These are phyloP conservation scores for Paecilomyces formosus DNA, from an alignment of 2,329 filamentous ascomycete species.

Conservation along the genomic window DNA sequence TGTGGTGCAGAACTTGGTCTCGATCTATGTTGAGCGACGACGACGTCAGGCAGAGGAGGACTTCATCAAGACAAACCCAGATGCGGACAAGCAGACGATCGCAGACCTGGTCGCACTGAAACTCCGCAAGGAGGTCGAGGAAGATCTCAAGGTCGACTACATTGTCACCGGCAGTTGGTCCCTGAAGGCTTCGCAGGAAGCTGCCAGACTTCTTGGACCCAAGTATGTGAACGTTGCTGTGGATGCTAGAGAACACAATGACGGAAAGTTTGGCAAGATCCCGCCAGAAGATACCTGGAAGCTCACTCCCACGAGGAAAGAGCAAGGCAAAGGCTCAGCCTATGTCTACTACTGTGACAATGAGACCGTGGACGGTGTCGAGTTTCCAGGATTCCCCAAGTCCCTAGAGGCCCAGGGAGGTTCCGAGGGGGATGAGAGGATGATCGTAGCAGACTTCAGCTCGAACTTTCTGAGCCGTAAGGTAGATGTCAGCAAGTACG, in stretches of 20 bases:
- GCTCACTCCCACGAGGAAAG: conserved; percentile 54
- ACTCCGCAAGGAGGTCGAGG: conserved; percentile 56
- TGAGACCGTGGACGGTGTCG: conserved; percentile 81
- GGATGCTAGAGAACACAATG: conserved; percentile 57
- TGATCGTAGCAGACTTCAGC: conserved; percentile 87
- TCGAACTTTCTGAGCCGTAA: conserved; percentile 84
- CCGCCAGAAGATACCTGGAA: conserved; percentile 71
- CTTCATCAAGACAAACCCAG: conserved; percentile 33
- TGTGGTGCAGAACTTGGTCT: conserved; percentile 74
- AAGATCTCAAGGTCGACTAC: conserved; percentile 77
- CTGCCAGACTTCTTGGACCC: conserved; percentile 64
- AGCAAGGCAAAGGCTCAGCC: conserved; percentile 46
- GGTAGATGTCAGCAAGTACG: conserved; percentile 72
- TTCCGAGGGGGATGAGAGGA: conserved; percentile 56
- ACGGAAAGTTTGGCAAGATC: conserved; percentile 80
- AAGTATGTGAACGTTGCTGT: conserved; percentile 70
- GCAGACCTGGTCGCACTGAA: conserved; percentile 52
- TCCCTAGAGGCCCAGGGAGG: conserved; percentile 48
- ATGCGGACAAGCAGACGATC: conserved; percentile 44
- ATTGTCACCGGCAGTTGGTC: conserved; percentile 88
- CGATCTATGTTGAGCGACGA: conserved; percentile 70
- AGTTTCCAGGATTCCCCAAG: conserved; percentile 70
- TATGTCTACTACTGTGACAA: conserved; percentile 91
- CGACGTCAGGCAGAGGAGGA: conserved; percentile 53
- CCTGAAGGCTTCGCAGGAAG: conserved; percentile 80